phyloP scores from a whole-genome alignment of 371 early-diverging fungal genomes.

The Funneliformis caledonium region DNA sequence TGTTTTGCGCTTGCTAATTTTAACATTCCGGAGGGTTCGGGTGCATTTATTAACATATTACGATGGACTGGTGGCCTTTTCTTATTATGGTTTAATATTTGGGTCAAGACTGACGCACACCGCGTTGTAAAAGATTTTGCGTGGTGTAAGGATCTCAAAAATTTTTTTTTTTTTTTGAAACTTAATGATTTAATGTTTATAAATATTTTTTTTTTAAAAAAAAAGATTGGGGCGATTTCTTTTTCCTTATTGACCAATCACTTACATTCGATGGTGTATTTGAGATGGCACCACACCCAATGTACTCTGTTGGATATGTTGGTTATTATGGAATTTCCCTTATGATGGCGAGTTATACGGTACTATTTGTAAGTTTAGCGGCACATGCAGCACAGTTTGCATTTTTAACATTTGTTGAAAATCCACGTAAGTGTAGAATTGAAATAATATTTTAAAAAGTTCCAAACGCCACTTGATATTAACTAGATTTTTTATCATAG shows the following conservation, averaged over 20 bases:
- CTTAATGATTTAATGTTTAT: background rate
- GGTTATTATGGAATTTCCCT: slow-evolving; percentile 94
- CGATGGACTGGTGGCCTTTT: slow-evolving; percentile 79
- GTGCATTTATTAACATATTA: slow-evolving; percentile 59
- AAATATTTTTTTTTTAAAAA: background rate
- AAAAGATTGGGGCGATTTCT: slow-evolving; percentile 97
- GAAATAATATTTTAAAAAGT: slow-evolving; percentile 30
- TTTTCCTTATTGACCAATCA: slow-evolving; percentile 88
- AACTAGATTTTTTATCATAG: slow-evolving; percentile 44
- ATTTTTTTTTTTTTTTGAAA: too few species aligned
- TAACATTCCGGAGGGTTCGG: slow-evolving; percentile 56
- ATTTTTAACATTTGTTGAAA: slow-evolving; percentile 92
- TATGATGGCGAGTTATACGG: slow-evolving; percentile 82
- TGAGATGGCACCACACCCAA: slow-evolving; percentile 97
- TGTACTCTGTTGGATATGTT: slow-evolving; percentile 97
- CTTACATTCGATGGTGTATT: slow-evolving; percentile 93
- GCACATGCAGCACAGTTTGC: slow-evolving; percentile 90
- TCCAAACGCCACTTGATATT: background rate
- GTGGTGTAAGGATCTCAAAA: slow-evolving; percentile 77
- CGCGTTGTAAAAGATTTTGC: slow-evolving; percentile 96
- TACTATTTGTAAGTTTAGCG: slow-evolving; percentile 85
- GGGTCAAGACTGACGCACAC: slow-evolving; percentile 96
- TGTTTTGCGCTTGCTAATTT: slow-evolving; percentile 81
- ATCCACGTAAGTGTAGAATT: slow-evolving; percentile 71
- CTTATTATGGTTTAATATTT: slow-evolving; percentile 87